These are phyloP conservation scores for Mycena pura DNA, from an alignment of 768 basidiomycete species.

Conservation along the genomic window DNA sequence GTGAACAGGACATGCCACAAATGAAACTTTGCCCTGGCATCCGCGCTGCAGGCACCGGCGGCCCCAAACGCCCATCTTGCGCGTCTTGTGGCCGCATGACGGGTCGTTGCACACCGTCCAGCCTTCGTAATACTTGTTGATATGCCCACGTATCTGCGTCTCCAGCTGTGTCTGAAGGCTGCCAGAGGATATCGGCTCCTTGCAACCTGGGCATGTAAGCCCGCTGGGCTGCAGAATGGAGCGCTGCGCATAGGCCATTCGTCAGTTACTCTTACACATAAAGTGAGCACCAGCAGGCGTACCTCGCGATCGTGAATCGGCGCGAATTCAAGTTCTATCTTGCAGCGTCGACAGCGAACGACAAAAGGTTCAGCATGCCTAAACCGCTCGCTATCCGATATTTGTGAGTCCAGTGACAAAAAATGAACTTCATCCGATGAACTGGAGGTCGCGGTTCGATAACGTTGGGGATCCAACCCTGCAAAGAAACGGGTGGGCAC, in stretches of 20 bases:
- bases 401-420: conserved; percentile 84
- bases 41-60: conserved; percentile 74
- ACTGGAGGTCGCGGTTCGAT: conserved; percentile 47
- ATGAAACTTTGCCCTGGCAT: conserved; percentile 73
- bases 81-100: conserved; percentile 83
- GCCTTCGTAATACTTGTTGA: conserved; percentile 85
- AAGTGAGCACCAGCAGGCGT: conserved; percentile 25
- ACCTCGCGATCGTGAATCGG: conserved; percentile 69
- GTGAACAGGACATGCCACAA: conserved; percentile 65
- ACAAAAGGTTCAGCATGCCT: conserved; percentile 73
- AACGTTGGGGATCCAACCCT: conserved; percentile 71
- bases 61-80: conserved; percentile 94
- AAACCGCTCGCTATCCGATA: conserved; percentile 89
- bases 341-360: conserved; percentile 80
- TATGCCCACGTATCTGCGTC: conserved; percentile 77
- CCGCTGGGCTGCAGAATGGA: conserved; percentile 72
- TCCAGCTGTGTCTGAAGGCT: conserved; percentile 89
- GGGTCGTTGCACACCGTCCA: conserved; percentile 90
- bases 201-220: conserved; percentile 74
- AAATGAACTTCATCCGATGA: conserved; percentile 70
- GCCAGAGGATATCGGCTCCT: conserved; percentile 52
- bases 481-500: neutral
- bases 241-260: conserved; percentile 53
- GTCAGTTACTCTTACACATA: no score
- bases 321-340: conserved; percentile 60